Evolutionary conservation across 1,284 basidiomycete species (phyloP).

Genomic region (Pterulicium gracile): DNA sequence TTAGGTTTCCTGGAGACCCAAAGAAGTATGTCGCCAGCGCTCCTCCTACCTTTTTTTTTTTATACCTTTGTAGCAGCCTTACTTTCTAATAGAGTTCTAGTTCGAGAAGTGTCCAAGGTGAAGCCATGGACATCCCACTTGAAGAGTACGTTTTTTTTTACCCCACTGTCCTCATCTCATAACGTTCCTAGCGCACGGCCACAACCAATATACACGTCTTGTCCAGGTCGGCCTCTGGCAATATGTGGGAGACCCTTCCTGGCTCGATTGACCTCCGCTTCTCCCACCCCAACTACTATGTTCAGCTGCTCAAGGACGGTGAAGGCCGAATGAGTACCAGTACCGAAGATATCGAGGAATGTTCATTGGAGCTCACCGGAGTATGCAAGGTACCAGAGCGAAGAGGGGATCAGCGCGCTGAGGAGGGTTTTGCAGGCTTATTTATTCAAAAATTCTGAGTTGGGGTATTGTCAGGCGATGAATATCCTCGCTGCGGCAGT

Average conservation of each 20-base stretch:
- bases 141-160: constrained; percentile 60
- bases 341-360: constrained; percentile 99
- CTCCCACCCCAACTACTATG: constrained; percentile 79
- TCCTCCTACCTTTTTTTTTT: too few species aligned
- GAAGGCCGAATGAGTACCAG: constrained; percentile 76
- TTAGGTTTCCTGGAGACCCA: constrained; percentile 90
- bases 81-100: constrained; percentile 43
- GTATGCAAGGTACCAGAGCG: constrained; percentile 88
- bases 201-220: constrained; percentile 90
- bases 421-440: constrained; percentile 93
- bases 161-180: background rate
- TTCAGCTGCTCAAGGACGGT: constrained; percentile 72
- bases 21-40: constrained; percentile 79
- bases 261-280: constrained; percentile 91
- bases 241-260: constrained; percentile 97
- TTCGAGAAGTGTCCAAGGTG: constrained; percentile 92
- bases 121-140: constrained; percentile 95
- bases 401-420: constrained; percentile 77
- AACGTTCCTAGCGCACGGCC: constrained; percentile 60
- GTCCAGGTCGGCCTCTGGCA: constrained; percentile 95
- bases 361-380: constrained; percentile 91
- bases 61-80: constrained; percentile 7
- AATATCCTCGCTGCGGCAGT: constrained; percentile 90
- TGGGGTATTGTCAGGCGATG: constrained; percentile 89
- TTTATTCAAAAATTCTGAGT: constrained; percentile 92